These are phyloP conservation scores for Austropuccinia psidii DNA, from an alignment of 1,284 basidiomycete species.

Conservation along the genomic window DNA sequence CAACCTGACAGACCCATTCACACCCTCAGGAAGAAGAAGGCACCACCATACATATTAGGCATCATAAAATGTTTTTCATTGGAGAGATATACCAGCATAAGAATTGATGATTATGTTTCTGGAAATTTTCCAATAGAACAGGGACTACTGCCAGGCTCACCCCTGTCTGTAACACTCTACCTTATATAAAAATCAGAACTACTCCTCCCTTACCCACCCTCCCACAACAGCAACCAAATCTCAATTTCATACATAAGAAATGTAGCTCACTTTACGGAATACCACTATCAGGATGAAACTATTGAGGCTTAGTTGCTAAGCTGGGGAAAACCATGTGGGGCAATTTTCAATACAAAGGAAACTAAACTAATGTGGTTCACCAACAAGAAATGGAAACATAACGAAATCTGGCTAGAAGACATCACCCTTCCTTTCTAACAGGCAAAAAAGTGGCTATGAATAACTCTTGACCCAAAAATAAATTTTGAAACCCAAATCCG, in stretches of 20 bases:
- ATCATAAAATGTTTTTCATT: not conserved
- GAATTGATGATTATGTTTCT: not conserved
- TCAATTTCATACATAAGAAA: constrained; percentile 13
- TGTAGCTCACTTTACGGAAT: not conserved
- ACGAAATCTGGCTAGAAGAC: not conserved
- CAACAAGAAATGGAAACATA: not conserved
- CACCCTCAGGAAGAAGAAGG: not conserved
- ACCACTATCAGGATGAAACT: not conserved
- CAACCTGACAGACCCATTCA: too few species aligned
- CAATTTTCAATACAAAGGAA: constrained; percentile 17
- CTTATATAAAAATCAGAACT: constrained; percentile 10
- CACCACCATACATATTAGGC: not conserved
- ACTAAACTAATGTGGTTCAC: not conserved
- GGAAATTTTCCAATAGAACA: not conserved
- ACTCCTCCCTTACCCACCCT: not conserved
- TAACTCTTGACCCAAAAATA: not conserved
- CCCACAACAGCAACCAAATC: not conserved
- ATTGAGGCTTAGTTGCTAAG: not conserved
- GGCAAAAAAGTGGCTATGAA: not conserved
- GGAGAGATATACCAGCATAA: not conserved
- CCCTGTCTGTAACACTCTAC: not conserved
- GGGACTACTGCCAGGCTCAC: constrained; percentile 12
- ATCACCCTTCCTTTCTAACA: not conserved
- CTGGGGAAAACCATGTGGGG: constrained; percentile 1
- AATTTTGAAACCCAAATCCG: not conserved